These are phyloP conservation scores for Aspergillus sp. DNA, from an alignment of 2,329 filamentous ascomycete genomes.

Conservation along the genomic window DNA sequence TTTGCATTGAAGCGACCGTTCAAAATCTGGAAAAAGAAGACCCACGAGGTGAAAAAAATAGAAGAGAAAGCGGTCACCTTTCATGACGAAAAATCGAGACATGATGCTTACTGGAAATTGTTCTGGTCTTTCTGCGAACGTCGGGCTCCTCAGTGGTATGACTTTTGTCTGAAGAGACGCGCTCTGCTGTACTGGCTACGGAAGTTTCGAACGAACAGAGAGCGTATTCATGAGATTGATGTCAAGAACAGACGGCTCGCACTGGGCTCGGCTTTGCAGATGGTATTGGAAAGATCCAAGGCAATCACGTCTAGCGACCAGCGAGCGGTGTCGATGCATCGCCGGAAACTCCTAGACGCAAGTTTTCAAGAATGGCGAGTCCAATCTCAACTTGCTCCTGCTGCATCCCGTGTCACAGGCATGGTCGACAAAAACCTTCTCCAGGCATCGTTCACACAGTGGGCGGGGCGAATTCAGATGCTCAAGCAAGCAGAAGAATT, in stretches of 20 bases:
- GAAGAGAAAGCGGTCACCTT: constrained; percentile 31
- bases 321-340: constrained; percentile 29
- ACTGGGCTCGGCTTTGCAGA: constrained; percentile 29
- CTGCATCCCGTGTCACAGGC: constrained; percentile 40
- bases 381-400: constrained; percentile 42
- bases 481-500: constrained; percentile 49
- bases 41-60: constrained; percentile 33
- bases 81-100: constrained; percentile 28
- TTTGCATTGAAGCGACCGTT: constrained; percentile 56
- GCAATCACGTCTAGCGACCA: constrained; percentile 25
- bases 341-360: constrained; percentile 33
- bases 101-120: constrained; percentile 41
- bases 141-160: constrained; percentile 43
- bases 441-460: constrained; percentile 47
- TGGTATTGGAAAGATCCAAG: constrained; percentile 33
- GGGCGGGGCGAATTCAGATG: constrained; percentile 47
- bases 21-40: constrained; percentile 49
- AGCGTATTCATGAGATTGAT: constrained; percentile 39
- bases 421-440: constrained; percentile 47
- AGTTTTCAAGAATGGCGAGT: constrained; percentile 42
- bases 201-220: constrained; percentile 36
- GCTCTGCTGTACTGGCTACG: constrained; percentile 42
- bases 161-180: constrained; percentile 39
- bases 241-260: constrained; percentile 25
- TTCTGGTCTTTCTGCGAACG: constrained; percentile 45